Percentiles rank a stretch among this genome's conserved stretches.
These are phyloP conservation scores for Picea sitchensis DNA, from an alignment of 75 land plant genomes.

Conservation along the genomic window DNA sequence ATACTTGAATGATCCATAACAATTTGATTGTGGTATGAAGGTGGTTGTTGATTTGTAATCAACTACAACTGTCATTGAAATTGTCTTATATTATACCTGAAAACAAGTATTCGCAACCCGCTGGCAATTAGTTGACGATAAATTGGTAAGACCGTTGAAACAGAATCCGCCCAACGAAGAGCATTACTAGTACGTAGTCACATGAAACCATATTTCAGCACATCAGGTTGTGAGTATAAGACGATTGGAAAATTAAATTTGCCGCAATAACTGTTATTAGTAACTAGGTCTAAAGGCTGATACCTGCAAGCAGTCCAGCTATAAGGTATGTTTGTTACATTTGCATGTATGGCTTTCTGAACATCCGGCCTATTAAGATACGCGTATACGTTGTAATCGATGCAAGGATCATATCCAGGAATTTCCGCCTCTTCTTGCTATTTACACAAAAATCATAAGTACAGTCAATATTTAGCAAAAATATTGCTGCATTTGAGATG, in stretches of 20 bases:
- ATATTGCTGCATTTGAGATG: no score
- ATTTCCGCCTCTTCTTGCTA: neutral
- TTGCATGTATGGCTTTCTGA: conserved; percentile 88
- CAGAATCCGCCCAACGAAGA: neutral
- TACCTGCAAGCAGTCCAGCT: no score
- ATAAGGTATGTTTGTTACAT: conserved; percentile 55
- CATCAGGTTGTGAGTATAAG: neutral
- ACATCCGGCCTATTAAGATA: conserved; percentile 86
- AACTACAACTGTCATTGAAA: no score
- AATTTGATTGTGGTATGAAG: no score
- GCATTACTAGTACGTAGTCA: neutral
- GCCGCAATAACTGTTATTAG: neutral
- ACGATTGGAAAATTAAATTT: neutral
- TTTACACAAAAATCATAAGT: neutral
- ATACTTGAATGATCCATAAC: no score
- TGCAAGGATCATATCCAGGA: conserved; percentile 80
- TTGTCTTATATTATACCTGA: no score
- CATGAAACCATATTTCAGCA: neutral
- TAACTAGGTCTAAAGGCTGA: neutral
- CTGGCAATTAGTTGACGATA: neutral
- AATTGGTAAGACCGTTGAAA: neutral
- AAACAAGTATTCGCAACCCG: no score
- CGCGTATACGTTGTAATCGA: conserved; percentile 27
- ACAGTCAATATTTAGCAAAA: neutral
- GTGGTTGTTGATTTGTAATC: no score